phyloP scores from a whole-genome alignment of 1,284 basidiomycete genomes.

The Neonothopanus nambi region DNA sequence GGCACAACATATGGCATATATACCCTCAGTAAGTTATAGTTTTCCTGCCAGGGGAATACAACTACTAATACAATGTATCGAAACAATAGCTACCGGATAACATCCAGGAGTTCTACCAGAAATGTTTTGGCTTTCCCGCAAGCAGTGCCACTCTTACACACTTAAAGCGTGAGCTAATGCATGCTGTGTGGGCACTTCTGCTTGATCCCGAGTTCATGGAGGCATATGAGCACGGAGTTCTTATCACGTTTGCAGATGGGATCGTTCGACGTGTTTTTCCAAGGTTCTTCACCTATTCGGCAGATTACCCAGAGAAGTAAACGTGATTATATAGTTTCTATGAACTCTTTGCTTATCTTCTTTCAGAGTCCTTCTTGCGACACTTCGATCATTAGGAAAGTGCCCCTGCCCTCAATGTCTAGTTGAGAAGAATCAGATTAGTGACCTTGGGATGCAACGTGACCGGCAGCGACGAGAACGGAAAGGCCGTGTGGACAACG shows the following conservation, averaged over 20 bases:
- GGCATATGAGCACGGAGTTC: constrained; percentile 31
- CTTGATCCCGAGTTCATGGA: constrained; percentile 27
- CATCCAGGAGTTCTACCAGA: constrained; percentile 7
- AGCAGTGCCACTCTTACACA: constrained; percentile 25
- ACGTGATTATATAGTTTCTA: constrained; percentile 13
- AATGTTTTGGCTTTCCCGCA: constrained; percentile 13
- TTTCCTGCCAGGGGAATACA: constrained; percentile 4
- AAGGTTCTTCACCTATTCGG: constrained; percentile 36
- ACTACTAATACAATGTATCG: constrained; percentile 5
- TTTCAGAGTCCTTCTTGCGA: constrained; percentile 29
- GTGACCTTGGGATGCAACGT: background rate
- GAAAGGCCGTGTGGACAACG: constrained; percentile 17
- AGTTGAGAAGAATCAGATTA: constrained; percentile 15
- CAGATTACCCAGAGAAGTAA: constrained; percentile 43
- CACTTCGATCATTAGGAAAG: constrained; percentile 24
- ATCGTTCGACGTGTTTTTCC: constrained; percentile 30
- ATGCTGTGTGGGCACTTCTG: constrained; percentile 29
- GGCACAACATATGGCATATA: constrained; percentile 30
- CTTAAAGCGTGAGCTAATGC: constrained; percentile 33
- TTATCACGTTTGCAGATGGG: constrained; percentile 32
- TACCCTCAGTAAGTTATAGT: constrained; percentile 10
- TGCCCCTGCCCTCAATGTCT: constrained; percentile 30
- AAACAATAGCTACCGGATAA: constrained; percentile 24
- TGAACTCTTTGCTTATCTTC: background rate
- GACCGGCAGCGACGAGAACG: background rate